Evolutionary conservation across 78 protist species (phyloP).

Genomic region (Speleostelium caveatum): DNA sequence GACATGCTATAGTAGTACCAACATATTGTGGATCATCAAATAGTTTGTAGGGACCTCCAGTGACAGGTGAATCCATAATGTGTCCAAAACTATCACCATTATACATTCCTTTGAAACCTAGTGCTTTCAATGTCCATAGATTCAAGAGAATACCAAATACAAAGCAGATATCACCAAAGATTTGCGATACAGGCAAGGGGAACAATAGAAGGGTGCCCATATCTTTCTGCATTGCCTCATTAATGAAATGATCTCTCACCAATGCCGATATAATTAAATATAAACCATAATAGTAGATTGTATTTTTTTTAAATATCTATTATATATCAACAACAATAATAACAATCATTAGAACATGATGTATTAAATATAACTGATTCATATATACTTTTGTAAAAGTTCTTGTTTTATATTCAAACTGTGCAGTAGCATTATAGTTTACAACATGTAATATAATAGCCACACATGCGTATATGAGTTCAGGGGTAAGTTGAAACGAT

Average conservation of each 20-base stretch:
- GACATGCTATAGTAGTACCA: slow-evolving; percentile 69
- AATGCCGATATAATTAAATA: slow-evolving; percentile 59
- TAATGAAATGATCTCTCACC: slow-evolving; percentile 72
- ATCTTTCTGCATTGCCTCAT: slow-evolving; percentile 19
- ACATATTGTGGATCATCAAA: slow-evolving; percentile 81
- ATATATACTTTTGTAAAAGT: slow-evolving; percentile 60
- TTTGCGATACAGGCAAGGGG: slow-evolving; percentile 19
- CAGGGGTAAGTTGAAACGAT: background rate
- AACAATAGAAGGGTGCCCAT: background rate
- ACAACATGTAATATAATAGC: slow-evolving; percentile 79
- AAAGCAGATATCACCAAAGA: slow-evolving; percentile 42
- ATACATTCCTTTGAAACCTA: slow-evolving; percentile 83
- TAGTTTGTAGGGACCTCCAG: slow-evolving; percentile 56
- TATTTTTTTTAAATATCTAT: slow-evolving; percentile 60
- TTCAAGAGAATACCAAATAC: slow-evolving; percentile 76
- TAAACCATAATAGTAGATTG: slow-evolving; percentile 78
- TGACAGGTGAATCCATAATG: slow-evolving; percentile 75
- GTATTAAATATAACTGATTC: background rate
- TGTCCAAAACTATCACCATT: slow-evolving; percentile 82
- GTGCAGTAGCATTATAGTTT: slow-evolving; percentile 79
- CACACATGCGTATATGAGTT: slow-evolving; percentile 15
- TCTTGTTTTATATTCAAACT: slow-evolving; percentile 73
- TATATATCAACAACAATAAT: background rate
- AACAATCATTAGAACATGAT: background rate
- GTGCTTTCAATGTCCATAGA: slow-evolving; percentile 56